phyloP scores from a whole-genome alignment of 164 flowering plant species.

The Dillenia suffruticosa region DNA sequence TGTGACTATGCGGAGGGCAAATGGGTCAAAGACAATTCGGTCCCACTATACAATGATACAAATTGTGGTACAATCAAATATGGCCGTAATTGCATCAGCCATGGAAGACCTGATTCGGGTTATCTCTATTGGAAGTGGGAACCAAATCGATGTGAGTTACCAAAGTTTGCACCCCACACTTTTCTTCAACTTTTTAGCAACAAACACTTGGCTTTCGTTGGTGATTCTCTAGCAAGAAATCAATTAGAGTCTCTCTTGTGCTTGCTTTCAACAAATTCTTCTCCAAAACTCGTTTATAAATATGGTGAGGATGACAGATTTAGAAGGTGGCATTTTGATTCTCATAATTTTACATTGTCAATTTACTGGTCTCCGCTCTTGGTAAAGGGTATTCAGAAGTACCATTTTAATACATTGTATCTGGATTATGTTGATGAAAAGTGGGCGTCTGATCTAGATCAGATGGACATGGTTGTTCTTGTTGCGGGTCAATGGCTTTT shows the following conservation, averaged over 20 bases:
- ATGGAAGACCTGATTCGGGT: constrained; percentile 73
- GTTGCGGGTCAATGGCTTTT: constrained; percentile 94
- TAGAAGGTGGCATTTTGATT: constrained; percentile 61
- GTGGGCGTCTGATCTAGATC: constrained; percentile 66
- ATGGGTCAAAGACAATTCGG: constrained; percentile 60
- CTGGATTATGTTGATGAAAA: constrained; percentile 59
- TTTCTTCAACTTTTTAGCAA: constrained; percentile 53
- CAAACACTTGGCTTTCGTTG: constrained; percentile 80
- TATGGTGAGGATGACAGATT: constrained; percentile 74
- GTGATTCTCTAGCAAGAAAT: constrained; percentile 94
- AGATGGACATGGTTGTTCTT: constrained; percentile 59
- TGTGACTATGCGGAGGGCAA: constrained; percentile 65
- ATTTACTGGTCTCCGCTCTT: constrained; percentile 91
- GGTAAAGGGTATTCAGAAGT: constrained; percentile 71
- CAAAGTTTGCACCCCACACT: constrained; percentile 55
- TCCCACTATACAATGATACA: constrained; percentile 72
- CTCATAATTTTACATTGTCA: constrained; percentile 62
- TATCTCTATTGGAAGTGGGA: constrained; percentile 82
- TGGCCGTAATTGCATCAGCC: constrained; percentile 75
- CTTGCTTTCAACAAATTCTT: constrained; percentile 47
- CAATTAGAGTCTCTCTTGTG: constrained; percentile 93
- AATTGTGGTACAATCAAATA: constrained; percentile 75
- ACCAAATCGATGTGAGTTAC: constrained; percentile 59
- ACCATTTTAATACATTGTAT: constrained; percentile 44
- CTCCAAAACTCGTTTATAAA: constrained; percentile 51